Conservation (phyloP, 495 filamentous ascomycete species). For the Cercophora newfieldiana region DNA sequence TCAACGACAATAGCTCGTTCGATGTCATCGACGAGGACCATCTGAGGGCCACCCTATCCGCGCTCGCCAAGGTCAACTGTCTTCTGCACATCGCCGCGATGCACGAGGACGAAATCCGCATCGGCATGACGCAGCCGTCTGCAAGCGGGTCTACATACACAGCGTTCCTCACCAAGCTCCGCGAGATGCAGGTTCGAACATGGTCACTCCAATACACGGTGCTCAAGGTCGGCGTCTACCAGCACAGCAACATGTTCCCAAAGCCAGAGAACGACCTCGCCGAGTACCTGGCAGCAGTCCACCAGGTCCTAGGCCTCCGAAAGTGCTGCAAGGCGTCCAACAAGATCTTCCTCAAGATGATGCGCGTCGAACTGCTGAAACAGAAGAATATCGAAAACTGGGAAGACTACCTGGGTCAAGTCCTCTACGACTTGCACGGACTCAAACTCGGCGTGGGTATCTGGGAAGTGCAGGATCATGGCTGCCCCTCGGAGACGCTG, state of each 20-base stretch:
- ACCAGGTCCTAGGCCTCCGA: conserved; percentile 82
- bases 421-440: conserved; percentile 86
- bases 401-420: conserved; percentile 78
- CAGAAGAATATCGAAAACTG: conserved; percentile 64
- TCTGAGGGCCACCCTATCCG: conserved; percentile 65
- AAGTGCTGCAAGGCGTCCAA: conserved; percentile 83
- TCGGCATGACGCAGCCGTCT: conserved; percentile 59
- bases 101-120: conserved; percentile 77
- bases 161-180: conserved; percentile 67
- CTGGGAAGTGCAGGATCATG: conserved; percentile 70
- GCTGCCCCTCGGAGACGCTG: conserved; percentile 69
- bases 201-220: conserved; percentile 80
- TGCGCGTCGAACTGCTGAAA: conserved; percentile 76
- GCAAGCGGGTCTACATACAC: conserved; percentile 40
- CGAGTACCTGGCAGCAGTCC: conserved; percentile 72
- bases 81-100: conserved; percentile 76
- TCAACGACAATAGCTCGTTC: conserved; percentile 71
- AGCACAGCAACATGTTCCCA: conserved; percentile 62
- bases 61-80: conserved; percentile 64
- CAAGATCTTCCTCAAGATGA: conserved; percentile 82
- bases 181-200: conserved; percentile 84
- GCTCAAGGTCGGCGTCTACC: conserved; percentile 69
- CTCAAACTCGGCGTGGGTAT: conserved; percentile 72
- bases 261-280: conserved; percentile 67
- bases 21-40: conserved; percentile 82